Evolutionary conservation across 2,329 filamentous ascomycete genomes (phyloP).

Genomic region (Canariomyces notabilis): DNA sequence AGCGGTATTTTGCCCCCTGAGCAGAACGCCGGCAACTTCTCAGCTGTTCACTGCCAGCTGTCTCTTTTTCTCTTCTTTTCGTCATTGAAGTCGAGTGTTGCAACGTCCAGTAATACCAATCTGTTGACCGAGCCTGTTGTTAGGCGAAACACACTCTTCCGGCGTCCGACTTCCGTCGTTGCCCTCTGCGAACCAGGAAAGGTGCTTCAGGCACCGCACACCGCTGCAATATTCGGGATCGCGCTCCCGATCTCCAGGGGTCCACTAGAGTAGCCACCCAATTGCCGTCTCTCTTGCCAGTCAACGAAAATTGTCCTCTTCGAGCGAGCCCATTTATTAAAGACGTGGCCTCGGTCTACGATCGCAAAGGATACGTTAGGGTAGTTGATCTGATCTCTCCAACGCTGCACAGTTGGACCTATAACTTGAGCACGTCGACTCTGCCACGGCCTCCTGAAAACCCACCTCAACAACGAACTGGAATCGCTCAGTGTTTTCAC

Average conservation of each 20-base stretch:
- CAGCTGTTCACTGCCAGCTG: no score
- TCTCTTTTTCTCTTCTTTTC: not conserved
- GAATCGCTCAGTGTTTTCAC: not conserved
- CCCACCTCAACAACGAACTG: not conserved
- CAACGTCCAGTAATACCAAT: no score
- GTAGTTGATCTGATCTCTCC: constrained; percentile 6
- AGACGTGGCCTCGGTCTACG: not conserved
- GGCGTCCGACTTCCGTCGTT: no score
- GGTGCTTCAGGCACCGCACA: constrained; percentile 7
- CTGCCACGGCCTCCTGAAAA: not conserved
- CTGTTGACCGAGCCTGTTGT: no score
- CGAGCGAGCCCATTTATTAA: not conserved
- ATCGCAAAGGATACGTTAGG: constrained; percentile 3
- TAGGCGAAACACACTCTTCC: no score
- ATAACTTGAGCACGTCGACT: not conserved
- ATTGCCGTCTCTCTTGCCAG: not conserved
- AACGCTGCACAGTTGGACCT: not conserved
- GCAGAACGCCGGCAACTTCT: no score
- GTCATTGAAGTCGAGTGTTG: no score
- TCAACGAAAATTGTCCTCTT: not conserved
- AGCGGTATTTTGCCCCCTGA: no score
- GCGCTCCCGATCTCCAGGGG: constrained; percentile 8
- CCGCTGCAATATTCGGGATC: constrained; percentile 7
- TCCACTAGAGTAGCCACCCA: constrained; percentile 6
- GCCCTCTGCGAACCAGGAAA: not conserved